Conservation (phyloP, 2,329 filamentous ascomycete species). For the Apiospora saccharicola region DNA sequence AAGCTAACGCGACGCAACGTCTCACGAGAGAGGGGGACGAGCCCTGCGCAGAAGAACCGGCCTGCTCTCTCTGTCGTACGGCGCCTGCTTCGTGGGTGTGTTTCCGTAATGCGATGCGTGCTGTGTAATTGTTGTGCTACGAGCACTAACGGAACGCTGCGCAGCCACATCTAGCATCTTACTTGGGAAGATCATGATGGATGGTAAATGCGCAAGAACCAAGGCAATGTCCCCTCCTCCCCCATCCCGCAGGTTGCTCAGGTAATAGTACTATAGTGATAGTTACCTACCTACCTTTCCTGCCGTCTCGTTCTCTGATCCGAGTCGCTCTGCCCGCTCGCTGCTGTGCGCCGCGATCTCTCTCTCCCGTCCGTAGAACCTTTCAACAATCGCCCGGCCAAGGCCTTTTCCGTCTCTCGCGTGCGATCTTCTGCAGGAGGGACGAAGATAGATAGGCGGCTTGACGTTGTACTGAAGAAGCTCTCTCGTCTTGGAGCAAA, state of each 20-base stretch:
- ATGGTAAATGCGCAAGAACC: neutral
- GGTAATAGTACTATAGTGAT: neutral
- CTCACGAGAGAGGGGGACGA: neutral
- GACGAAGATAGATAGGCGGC: neutral
- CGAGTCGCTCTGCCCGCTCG: slow-evolving; percentile 8
- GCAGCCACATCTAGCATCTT: slow-evolving; percentile 12
- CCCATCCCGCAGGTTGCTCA: neutral
- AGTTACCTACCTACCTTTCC: neutral
- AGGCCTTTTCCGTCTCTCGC: neutral
- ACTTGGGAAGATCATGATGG: too few relatives aligned
- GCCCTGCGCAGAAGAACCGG: slow-evolving; percentile 5
- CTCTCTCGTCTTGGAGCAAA: too few relatives aligned
- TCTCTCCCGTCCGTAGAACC: neutral
- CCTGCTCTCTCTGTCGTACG: neutral
- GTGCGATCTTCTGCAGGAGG: neutral
- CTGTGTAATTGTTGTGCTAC: slow-evolving; percentile 6
- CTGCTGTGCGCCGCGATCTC: slow-evolving; percentile 12
- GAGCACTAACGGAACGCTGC: slow-evolving; percentile 4
- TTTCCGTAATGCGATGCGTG: slow-evolving; percentile 1
- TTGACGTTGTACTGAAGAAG: neutral
- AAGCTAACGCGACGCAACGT: slow-evolving; percentile 13
- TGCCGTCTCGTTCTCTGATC: slow-evolving; percentile 1
- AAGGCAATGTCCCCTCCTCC: neutral
- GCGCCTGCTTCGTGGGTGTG: neutral
- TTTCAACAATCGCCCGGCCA: neutral